Evolutionary conservation across 2,329 filamentous ascomycete species (phyloP).

Genomic region (Karstenula rhodostoma): DNA sequence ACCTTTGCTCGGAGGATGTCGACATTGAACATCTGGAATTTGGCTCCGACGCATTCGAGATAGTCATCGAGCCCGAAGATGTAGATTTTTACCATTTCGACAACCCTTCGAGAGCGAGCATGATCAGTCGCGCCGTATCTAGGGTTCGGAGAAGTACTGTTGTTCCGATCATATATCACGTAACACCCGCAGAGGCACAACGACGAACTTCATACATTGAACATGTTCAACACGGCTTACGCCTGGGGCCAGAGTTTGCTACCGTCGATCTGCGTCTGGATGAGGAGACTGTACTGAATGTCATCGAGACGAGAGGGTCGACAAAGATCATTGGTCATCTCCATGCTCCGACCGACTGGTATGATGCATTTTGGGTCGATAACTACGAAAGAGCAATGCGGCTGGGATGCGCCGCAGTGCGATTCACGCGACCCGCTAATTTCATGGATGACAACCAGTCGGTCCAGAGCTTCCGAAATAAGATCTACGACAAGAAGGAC

Average conservation of each 20-base stretch:
- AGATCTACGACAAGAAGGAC: constrained; percentile 55
- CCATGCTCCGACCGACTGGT: constrained; percentile 62
- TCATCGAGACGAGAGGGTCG: constrained; percentile 61
- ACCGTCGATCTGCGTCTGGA: constrained; percentile 69
- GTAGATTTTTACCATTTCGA: constrained; percentile 23
- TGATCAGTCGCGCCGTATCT: constrained; percentile 67
- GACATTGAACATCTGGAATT: constrained; percentile 72
- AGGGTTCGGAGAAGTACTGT: constrained; percentile 70
- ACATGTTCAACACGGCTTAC: constrained; percentile 66
- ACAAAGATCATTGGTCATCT: constrained; percentile 70
- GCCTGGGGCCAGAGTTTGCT: constrained; percentile 67
- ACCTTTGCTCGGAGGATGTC: constrained; percentile 61
- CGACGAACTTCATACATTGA: constrained; percentile 59
- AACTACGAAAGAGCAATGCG: constrained; percentile 66
- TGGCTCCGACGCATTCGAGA: constrained; percentile 73
- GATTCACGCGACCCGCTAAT: constrained; percentile 66
- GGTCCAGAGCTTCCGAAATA: constrained; percentile 63
- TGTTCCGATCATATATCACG: constrained; percentile 54
- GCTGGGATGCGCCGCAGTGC: constrained; percentile 68
- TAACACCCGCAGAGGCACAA: constrained; percentile 39
- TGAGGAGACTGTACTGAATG: constrained; percentile 58
- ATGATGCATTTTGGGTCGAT: constrained; percentile 61
- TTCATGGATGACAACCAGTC: constrained; percentile 70
- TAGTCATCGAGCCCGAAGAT: constrained; percentile 58
- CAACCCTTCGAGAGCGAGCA: constrained; percentile 34